phyloP scores from a whole-genome alignment of 1,139 yeast species.

The Hansenula anomala region DNA sequence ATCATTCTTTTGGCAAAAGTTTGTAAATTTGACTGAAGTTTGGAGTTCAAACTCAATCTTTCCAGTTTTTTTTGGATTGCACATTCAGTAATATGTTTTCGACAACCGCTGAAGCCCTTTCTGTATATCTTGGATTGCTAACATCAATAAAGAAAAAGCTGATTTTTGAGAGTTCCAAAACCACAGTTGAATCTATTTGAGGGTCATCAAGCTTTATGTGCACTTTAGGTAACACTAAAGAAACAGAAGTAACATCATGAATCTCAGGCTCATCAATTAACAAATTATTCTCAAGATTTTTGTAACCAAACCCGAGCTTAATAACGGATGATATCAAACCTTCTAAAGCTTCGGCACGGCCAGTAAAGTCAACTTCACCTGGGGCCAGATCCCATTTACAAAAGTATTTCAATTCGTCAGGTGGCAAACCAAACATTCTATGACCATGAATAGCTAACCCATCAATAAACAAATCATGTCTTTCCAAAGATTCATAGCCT shows the following conservation, averaged over 20 bases:
- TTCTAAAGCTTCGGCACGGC: constrained; percentile 44
- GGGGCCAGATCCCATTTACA: constrained; percentile 86
- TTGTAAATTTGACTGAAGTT: constrained; percentile 56
- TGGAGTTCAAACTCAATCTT: constrained; percentile 29
- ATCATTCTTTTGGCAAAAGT: constrained; percentile 53
- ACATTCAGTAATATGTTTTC: constrained; percentile 39
- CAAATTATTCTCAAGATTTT: constrained; percentile 72
- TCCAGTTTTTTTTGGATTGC: constrained; percentile 17
- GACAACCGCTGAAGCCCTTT: constrained; percentile 44
- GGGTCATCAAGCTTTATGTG: constrained; percentile 28
- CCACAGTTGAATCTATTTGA: constrained; percentile 22
- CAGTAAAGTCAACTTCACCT: constrained; percentile 52
- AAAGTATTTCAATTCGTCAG: constrained; percentile 78
- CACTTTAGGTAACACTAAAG: constrained; percentile 24
- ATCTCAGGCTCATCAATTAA: constrained; percentile 50
- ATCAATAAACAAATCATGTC: constrained; percentile 46
- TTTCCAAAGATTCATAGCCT: constrained; percentile 6
- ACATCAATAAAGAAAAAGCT: constrained; percentile 58
- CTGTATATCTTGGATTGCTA: constrained; percentile 62
- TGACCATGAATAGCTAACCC: constrained; percentile 77
- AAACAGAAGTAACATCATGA: constrained; percentile 64
- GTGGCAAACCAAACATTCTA: constrained; percentile 90
- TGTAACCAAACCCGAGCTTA: constrained; percentile 57
- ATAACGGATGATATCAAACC: constrained; percentile 39
- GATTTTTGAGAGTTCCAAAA: constrained; percentile 33